Evolutionary conservation across 2,329 filamentous ascomycete genomes (phyloP).

Genomic region (Calonectria pauciramosa): DNA sequence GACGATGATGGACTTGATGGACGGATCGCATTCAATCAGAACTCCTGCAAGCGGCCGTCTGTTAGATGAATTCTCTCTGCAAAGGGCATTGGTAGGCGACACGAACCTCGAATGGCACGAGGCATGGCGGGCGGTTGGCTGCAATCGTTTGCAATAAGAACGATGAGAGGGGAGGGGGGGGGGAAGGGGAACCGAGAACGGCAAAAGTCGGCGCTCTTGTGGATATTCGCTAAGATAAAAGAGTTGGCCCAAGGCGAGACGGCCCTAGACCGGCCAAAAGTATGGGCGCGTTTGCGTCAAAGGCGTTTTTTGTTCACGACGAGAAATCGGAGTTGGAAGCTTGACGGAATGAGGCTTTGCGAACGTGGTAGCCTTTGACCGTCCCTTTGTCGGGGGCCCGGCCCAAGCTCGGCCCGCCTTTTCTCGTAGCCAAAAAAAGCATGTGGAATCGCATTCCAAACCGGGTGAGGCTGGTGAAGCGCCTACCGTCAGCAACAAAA

Average conservation of each 20-base stretch:
- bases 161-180: background rate
- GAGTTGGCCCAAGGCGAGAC: background rate
- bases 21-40: conserved; percentile 86
- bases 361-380: background rate
- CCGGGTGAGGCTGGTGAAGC: conserved; percentile 8
- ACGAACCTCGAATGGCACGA: conserved; percentile 68
- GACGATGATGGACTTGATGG: conserved; percentile 87
- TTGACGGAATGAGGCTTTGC: conserved; percentile 6
- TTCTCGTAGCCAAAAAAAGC: background rate
- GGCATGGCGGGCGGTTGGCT: conserved; percentile 59
- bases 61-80: background rate
- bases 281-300: conserved; percentile 5
- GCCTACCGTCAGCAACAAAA: background rate
- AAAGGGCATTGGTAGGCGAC: background rate
- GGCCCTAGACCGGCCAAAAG: conserved; percentile 5
- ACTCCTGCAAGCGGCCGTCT: conserved; percentile 64
- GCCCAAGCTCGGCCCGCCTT: conserved; percentile 22
- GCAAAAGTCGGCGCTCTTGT: background rate
- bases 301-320: conserved; percentile 10
- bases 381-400: conserved; percentile 10
- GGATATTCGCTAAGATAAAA: background rate
- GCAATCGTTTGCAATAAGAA: background rate
- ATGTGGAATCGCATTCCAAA: conserved; percentile 25
- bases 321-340: background rate
- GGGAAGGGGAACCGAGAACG: background rate